Conservation (phyloP, 371 early-diverging fungal species). For the Nematocida minor region DNA sequence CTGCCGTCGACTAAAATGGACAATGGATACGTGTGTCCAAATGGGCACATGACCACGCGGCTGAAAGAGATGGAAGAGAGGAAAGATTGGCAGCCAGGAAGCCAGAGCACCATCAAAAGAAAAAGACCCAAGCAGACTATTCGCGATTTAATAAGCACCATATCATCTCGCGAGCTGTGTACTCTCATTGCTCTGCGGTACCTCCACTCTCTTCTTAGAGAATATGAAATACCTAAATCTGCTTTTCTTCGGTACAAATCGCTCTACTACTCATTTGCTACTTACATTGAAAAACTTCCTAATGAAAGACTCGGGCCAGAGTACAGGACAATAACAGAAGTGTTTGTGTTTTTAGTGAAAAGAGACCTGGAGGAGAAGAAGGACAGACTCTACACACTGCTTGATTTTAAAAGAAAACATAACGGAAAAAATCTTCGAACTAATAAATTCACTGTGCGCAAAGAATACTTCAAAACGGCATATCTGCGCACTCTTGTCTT, state of each 20-base stretch:
- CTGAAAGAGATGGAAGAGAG: constrained; percentile 13
- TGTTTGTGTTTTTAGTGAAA: constrained; percentile 29
- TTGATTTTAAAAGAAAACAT: constrained; percentile 22
- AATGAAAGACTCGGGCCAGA: neutral
- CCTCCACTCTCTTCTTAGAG: neutral
- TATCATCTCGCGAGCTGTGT: neutral
- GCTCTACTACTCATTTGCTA: neutral
- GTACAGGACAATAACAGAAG: neutral
- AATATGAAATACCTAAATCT: neutral
- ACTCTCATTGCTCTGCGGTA: neutral
- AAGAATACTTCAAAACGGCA: neutral
- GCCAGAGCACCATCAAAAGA: neutral
- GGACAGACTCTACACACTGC: neutral
- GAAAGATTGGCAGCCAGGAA: neutral
- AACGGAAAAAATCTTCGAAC: too few species aligned
- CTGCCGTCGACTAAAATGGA: constrained; percentile 8
- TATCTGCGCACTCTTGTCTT: neutral
- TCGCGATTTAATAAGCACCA: neutral
- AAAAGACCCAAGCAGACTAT: neutral
- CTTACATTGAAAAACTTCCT: neutral
- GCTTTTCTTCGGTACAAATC: neutral
- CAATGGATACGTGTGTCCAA: constrained; percentile 21
- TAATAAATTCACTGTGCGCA: neutral
- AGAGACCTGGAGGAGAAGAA: constrained; percentile 28
- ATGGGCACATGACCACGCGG: constrained; percentile 18